Conservation (phyloP, 2,329 filamentous ascomycete species). For the Aspergillus tubingensis region DNA sequence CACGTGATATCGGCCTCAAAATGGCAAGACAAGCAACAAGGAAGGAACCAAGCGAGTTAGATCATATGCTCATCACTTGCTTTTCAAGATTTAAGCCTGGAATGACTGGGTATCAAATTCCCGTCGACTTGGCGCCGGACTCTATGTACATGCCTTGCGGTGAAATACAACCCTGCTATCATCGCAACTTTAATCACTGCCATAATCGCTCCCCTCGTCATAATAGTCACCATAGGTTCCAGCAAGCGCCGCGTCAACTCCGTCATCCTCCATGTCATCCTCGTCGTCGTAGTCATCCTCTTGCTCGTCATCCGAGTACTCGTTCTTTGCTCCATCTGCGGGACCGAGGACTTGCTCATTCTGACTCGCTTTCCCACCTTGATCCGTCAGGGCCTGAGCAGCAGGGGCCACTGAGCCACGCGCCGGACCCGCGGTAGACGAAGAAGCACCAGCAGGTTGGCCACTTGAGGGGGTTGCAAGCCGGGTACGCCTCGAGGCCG, state of each 20-base stretch:
- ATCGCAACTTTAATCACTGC: slow-evolving; percentile 28
- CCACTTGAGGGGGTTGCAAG: slow-evolving; percentile 19
- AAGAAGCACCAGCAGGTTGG: slow-evolving; percentile 19
- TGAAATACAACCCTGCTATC: slow-evolving; percentile 7
- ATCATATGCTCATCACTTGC: neutral
- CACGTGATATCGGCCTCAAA: neutral
- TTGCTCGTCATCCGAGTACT: slow-evolving; percentile 17
- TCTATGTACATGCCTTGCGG: slow-evolving; percentile 12
- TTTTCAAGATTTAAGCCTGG: neutral
- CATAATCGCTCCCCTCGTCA: slow-evolving; percentile 38
- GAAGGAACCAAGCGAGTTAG: neutral
- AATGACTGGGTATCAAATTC: slow-evolving; percentile 4
- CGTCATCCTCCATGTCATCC: slow-evolving; percentile 37
- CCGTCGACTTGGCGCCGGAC: neutral
- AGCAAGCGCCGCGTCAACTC: slow-evolving; percentile 40
- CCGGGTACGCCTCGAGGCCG: slow-evolving; percentile 19
- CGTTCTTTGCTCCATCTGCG: slow-evolving; percentile 17
- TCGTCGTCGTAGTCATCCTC: slow-evolving; percentile 36
- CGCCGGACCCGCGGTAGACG: slow-evolving; percentile 11
- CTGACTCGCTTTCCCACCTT: slow-evolving; percentile 16
- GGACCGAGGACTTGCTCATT: slow-evolving; percentile 30
- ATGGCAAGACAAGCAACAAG: neutral
- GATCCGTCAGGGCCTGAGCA: slow-evolving; percentile 10
- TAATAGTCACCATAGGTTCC: slow-evolving; percentile 38
- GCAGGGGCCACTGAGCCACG: slow-evolving; percentile 5